Percentiles rank a stretch among this genome's conserved stretches.
Conservation (phyloP, 2,329 filamentous ascomycete species). For the Biscogniauxia mediterranea region DNA sequence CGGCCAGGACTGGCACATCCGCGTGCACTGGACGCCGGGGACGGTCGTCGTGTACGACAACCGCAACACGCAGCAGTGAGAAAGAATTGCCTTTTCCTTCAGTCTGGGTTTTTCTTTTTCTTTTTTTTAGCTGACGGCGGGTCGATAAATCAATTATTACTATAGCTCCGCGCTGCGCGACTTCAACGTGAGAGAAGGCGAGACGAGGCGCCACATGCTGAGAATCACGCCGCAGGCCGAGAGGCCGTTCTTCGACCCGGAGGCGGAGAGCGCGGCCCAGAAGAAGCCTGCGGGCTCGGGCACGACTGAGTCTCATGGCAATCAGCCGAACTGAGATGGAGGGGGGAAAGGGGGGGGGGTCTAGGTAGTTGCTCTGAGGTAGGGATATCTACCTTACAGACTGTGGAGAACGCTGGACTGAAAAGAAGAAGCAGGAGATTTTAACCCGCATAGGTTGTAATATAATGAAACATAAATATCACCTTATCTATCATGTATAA, state of each 20-base stretch:
- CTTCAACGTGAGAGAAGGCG: slow-evolving; percentile 12
- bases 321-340: not conserved
- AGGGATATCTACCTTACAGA: too few species aligned
- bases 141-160: not conserved
- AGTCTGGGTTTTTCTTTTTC: not conserved
- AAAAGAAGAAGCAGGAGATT: too few species aligned
- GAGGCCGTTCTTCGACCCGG: slow-evolving; percentile 28
- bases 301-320: not conserved
- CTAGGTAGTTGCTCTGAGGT: not conserved
- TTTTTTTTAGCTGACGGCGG: not conserved
- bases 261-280: slow-evolving; percentile 5
- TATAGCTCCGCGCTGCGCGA: slow-evolving; percentile 20
- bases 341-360: too few species aligned
- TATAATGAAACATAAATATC: too few species aligned
- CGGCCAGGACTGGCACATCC: slow-evolving; percentile 12
- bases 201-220: slow-evolving; percentile 25
- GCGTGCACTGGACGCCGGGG: slow-evolving; percentile 10
- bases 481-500: too few species aligned
- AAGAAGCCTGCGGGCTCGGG: not conserved
- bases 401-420: too few species aligned
- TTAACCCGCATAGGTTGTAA: too few species aligned
- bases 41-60: slow-evolving; percentile 19
- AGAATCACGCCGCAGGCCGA: slow-evolving; percentile 34
- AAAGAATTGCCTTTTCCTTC: too few species aligned
- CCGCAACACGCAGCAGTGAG: slow-evolving; percentile 23